phyloP scores from a whole-genome alignment of 108 stramenopile species.

The Poteriospumella lacustris region DNA sequence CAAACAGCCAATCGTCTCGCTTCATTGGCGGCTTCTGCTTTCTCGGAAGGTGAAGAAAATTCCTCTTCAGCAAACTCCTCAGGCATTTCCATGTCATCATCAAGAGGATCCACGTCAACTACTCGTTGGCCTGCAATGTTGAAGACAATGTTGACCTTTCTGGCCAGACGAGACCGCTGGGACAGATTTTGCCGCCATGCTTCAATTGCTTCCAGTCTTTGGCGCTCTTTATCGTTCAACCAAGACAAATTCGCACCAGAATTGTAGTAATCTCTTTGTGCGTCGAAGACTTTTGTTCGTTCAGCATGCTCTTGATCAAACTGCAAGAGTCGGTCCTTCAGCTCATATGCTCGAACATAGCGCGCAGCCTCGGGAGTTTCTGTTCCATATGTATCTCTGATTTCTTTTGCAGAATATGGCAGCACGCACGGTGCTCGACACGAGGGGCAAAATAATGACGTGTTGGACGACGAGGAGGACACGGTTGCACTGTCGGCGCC shows the following conservation, averaged over 20 bases:
- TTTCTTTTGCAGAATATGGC: not conserved
- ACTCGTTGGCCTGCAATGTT: not conserved
- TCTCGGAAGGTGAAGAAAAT: too few species aligned
- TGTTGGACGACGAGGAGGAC: not conserved
- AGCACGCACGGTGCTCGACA: not conserved
- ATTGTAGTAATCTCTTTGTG: not conserved
- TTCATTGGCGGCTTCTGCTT: too few species aligned
- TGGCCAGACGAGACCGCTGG: not conserved
- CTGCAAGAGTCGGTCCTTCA: not conserved
- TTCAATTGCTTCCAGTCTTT: not conserved
- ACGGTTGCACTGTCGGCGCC: not conserved
- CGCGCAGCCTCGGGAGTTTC: not conserved
- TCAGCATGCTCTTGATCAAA: not conserved
- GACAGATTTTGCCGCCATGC: not conserved
- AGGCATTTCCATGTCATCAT: not conserved
- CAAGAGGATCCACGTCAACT: not conserved
- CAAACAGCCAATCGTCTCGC: too few species aligned
- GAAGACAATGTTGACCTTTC: not conserved
- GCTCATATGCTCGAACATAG: too few species aligned
- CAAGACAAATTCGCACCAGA: not conserved
- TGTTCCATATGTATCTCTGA: too few species aligned
- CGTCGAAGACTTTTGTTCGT: not conserved
- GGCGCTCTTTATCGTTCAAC: not conserved
- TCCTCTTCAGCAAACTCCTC: too few species aligned
- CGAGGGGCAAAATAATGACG: not conserved